A percentile compares a stretch with the other conserved stretches of the same genome.
phyloP scores from a whole-genome alignment of 495 filamentous ascomycete genomes.

The Barbatosphaeria neglecta region DNA sequence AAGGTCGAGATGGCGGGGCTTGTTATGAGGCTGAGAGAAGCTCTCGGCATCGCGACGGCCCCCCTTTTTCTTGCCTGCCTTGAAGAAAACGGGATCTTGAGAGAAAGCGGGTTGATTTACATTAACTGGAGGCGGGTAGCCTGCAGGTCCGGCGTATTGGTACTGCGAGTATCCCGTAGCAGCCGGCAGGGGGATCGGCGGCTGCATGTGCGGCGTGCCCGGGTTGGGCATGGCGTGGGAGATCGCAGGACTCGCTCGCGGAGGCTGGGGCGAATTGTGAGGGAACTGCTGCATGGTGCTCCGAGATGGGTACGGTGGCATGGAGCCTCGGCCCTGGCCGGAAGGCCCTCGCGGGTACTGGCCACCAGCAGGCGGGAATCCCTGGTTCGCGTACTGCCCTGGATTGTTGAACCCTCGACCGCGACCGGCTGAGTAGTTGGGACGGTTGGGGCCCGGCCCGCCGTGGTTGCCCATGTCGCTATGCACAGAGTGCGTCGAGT shows the following conservation, averaged over 20 bases:
- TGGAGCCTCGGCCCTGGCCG: slow-evolving; percentile 57
- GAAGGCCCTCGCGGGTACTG: slow-evolving; percentile 45
- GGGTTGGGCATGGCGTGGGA: slow-evolving; percentile 48
- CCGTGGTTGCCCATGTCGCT: slow-evolving; percentile 59
- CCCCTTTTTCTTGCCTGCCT: slow-evolving; percentile 28
- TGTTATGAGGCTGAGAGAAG: slow-evolving; percentile 26
- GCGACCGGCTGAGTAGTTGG: slow-evolving; percentile 39
- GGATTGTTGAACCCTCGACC: slow-evolving; percentile 51
- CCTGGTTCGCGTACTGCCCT: slow-evolving; percentile 46
- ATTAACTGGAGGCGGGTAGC: slow-evolving; percentile 38
- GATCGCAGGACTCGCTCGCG: slow-evolving; percentile 56
- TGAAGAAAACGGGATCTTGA: slow-evolving; percentile 16
- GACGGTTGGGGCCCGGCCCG: slow-evolving; percentile 37
- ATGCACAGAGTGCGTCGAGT: slow-evolving; percentile 71
- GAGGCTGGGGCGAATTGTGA: slow-evolving; percentile 51
- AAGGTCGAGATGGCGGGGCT: slow-evolving; percentile 18
- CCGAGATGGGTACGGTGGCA: slow-evolving; percentile 51
- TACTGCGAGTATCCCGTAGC: slow-evolving; percentile 35
- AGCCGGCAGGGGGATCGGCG: slow-evolving; percentile 40
- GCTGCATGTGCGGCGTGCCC: slow-evolving; percentile 56
- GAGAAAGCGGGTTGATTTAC: slow-evolving; percentile 53
- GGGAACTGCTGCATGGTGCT: slow-evolving; percentile 46
- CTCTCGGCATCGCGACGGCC: slow-evolving; percentile 32
- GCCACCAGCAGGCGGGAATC: slow-evolving; percentile 50
- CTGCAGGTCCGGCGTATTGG: slow-evolving; percentile 50